phyloP scores from a whole-genome alignment of 306 rosid species.

The Cucurbita moschata region DNA sequence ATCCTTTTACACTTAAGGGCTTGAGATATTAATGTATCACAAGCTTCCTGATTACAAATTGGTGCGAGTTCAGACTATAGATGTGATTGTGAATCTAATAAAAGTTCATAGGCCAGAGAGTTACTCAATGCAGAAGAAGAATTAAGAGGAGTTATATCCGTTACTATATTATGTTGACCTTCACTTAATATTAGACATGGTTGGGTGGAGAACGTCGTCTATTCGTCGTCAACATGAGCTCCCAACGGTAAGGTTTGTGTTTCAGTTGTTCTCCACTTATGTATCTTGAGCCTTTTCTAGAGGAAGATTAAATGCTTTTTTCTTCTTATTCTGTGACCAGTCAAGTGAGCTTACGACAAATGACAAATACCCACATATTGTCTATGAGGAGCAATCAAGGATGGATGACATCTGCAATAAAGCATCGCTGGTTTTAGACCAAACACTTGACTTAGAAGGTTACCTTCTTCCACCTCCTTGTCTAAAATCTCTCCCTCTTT shows the following conservation, averaged over 20 bases:
- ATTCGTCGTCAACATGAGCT: constrained; percentile 91
- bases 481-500: not conserved
- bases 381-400: constrained; percentile 36
- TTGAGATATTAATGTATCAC: not conserved
- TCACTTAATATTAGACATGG: constrained; percentile 70
- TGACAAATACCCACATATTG: constrained; percentile 71
- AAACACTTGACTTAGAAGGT: constrained; percentile 60
- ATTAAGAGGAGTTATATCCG: not conserved
- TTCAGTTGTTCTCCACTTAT: constrained; percentile 3
- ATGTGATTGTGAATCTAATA: not conserved
- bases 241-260: constrained; percentile 51
- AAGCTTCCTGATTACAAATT: not conserved
- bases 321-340: constrained; percentile 23
- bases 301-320: not conserved
- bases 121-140: not conserved
- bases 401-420: constrained; percentile 11
- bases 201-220: constrained; percentile 99
- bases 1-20: constrained; percentile 32
- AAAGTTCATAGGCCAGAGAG: not conserved
- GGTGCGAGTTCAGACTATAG: not conserved
- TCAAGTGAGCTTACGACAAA: constrained; percentile 48
- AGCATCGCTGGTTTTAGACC: constrained; percentile 18
- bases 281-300: constrained; percentile 6
- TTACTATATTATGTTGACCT: constrained; percentile 15
- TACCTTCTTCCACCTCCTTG: constrained; percentile 1